Conservation (phyloP, 2,329 filamentous ascomycete species). For the Chrysoporthe cubensis region DNA sequence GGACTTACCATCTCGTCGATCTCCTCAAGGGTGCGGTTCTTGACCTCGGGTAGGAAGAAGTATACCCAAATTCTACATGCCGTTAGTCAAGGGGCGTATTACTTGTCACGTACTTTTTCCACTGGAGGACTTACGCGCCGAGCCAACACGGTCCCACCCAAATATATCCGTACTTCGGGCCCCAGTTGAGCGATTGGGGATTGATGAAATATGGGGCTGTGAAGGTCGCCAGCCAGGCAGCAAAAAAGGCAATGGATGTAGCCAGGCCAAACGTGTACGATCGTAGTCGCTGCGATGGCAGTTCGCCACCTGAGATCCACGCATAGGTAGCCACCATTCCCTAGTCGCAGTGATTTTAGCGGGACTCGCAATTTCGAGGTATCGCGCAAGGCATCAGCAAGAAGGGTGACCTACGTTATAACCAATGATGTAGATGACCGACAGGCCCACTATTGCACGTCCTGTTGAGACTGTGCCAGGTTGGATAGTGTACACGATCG, state of each 20-base stretch:
- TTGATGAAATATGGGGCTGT: slow-evolving; percentile 66
- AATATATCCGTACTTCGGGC: slow-evolving; percentile 61
- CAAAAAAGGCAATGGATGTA: slow-evolving; percentile 56
- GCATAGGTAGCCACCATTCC: slow-evolving; percentile 58
- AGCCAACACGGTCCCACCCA: slow-evolving; percentile 48
- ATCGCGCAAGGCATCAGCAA: background rate
- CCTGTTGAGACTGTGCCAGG: slow-evolving; percentile 43
- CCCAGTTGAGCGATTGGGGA: slow-evolving; percentile 56
- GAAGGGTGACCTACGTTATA: slow-evolving; percentile 46
- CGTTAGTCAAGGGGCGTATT: background rate
- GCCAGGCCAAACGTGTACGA: slow-evolving; percentile 61
- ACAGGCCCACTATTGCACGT: slow-evolving; percentile 55
- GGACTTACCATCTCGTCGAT: slow-evolving; percentile 56
- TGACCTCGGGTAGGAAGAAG: slow-evolving; percentile 57
- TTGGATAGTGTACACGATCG: slow-evolving; percentile 53
- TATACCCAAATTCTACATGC: slow-evolving; percentile 43
- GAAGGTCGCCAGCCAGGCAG: slow-evolving; percentile 61
- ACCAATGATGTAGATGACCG: slow-evolving; percentile 56
- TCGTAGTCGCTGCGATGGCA: slow-evolving; percentile 59
- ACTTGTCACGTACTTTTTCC: background rate
- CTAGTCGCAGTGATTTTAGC: slow-evolving; percentile 25
- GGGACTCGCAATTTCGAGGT: too few species aligned
- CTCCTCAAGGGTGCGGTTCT: slow-evolving; percentile 56
- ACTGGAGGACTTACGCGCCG: slow-evolving; percentile 34
- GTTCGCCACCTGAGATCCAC: slow-evolving; percentile 60